Evolutionary conservation across 441 rosid genomes (phyloP).

Genomic region (Kokia cookei): DNA sequence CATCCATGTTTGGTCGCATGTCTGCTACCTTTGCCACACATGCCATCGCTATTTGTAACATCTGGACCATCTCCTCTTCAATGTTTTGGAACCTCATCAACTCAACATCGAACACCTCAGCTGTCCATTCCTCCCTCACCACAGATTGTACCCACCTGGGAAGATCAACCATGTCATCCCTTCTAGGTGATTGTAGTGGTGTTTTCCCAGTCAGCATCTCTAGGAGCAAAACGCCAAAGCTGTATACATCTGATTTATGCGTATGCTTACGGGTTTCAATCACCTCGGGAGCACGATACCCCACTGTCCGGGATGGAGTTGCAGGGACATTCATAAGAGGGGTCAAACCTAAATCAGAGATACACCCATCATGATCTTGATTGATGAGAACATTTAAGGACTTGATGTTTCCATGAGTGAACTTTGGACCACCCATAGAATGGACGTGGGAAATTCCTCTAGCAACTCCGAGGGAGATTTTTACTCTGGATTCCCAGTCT

Average conservation of each 20-base stretch:
- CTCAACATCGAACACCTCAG: conserved; percentile 70
- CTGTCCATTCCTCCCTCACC: conserved; percentile 76
- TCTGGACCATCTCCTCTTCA: conserved; percentile 76
- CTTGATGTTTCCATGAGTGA: conserved; percentile 63
- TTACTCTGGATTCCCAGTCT: conserved; percentile 59
- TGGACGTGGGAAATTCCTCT: conserved; percentile 61
- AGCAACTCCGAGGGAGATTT: conserved; percentile 48
- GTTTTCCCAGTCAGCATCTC: conserved; percentile 72
- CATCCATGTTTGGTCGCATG: conserved; percentile 54
- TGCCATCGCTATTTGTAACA: conserved; percentile 69
- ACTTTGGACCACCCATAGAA: conserved; percentile 44
- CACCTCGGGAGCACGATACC: conserved; percentile 70
- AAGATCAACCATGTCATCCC: conserved; percentile 65
- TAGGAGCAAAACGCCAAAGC: conserved; percentile 64
- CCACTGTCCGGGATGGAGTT: conserved; percentile 43
- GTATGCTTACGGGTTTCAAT: conserved; percentile 56
- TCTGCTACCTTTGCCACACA: conserved; percentile 58
- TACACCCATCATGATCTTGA: conserved; percentile 39
- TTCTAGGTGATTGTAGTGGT: conserved; percentile 50
- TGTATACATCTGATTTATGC: conserved; percentile 60
- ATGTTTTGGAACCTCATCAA: conserved; percentile 61
- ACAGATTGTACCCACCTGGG: conserved; percentile 81
- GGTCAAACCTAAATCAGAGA: conserved; percentile 54
- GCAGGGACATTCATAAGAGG: conserved; percentile 48
- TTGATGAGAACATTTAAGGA: conserved; percentile 57